A percentile compares a stretch with the other conserved stretches of the same genome.
Evolutionary conservation across 345 rosid genomes (phyloP).

Genomic region (Linum usitatissimum): DNA sequence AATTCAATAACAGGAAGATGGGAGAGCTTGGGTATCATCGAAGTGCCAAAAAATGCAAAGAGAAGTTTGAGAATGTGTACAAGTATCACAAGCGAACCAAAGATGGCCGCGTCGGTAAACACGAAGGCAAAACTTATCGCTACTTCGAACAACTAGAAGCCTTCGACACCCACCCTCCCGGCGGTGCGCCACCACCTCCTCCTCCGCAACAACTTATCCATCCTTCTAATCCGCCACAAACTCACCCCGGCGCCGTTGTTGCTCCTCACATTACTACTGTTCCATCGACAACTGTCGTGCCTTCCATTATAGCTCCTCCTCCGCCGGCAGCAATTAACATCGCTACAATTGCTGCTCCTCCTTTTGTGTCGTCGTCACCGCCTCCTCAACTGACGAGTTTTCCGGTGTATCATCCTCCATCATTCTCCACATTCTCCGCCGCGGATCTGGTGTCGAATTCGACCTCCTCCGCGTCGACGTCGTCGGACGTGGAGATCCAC

Average conservation of each 20-base stretch:
- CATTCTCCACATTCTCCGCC: conserved; percentile 25
- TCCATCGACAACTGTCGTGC: conserved; percentile 22
- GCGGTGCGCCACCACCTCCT: conserved; percentile 1
- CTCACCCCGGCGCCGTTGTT: background rate
- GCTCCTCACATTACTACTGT: conserved; percentile 14
- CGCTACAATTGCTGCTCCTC: background rate
- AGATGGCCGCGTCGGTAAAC: conserved; percentile 63
- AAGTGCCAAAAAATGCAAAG: conserved; percentile 80
- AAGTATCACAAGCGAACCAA: conserved; percentile 89
- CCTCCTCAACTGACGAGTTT: conserved; percentile 19
- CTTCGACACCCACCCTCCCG: conserved; percentile 28
- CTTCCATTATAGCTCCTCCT: background rate
- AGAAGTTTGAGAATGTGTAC: conserved; percentile 87
- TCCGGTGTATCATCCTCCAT: conserved; percentile 10
- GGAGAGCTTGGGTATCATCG: conserved; percentile 64
- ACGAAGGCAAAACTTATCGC: conserved; percentile 58
- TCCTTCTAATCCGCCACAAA: conserved; percentile 25
- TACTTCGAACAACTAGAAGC: conserved; percentile 83
- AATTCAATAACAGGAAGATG: conserved; percentile 43
- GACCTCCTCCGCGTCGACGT: conserved; percentile 47
- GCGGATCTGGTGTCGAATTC: conserved; percentile 44
- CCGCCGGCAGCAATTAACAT: conserved; percentile 13
- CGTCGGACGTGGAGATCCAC: conserved; percentile 38
- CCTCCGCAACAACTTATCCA: conserved; percentile 12
- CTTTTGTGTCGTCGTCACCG: conserved; percentile 11